phyloP scores from a whole-genome alignment of 106 monocot genomes.

The Allium fistulosum region DNA sequence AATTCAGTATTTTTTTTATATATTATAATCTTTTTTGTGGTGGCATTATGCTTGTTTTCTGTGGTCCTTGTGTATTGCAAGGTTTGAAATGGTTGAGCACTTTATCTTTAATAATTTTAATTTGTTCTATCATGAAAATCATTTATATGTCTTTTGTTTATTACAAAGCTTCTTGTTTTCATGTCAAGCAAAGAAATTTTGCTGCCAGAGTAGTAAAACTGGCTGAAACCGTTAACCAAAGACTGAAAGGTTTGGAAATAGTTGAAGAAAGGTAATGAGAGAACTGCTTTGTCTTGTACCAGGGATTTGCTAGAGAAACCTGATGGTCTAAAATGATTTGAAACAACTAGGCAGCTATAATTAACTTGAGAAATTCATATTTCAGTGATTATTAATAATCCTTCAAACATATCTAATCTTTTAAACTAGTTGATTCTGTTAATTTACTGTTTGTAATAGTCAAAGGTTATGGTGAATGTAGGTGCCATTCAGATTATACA shows the following conservation, averaged over 20 bases:
- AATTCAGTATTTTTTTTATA: too few relatives aligned
- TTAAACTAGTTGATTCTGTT: too few relatives aligned
- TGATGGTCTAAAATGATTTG: conserved; percentile 57
- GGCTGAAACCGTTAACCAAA: neutral
- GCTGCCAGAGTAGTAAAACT: conserved; percentile 12
- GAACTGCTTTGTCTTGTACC: conserved; percentile 45
- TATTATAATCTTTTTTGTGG: too few relatives aligned
- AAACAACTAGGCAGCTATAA: conserved; percentile 62
- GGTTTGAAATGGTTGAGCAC: neutral
- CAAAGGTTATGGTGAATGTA: conserved; percentile 14
- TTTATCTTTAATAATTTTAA: neutral
- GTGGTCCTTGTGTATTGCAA: neutral
- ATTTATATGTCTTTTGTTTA: neutral
- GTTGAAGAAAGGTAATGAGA: conserved; percentile 16
- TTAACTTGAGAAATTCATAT: too few relatives aligned
- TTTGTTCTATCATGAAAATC: conserved; percentile 3
- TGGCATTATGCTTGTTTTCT: neutral
- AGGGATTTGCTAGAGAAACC: conserved; percentile 36
- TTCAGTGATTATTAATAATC: too few relatives aligned
- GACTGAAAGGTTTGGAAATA: conserved; percentile 1
- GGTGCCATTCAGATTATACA: conserved; percentile 77
- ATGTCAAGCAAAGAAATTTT: neutral
- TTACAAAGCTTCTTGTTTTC: neutral
- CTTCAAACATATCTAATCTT: too few relatives aligned
- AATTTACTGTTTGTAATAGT: neutral